Evolutionary conservation across 305 asterid species (phyloP).

Genomic region (Fraxinus paxiana): DNA sequence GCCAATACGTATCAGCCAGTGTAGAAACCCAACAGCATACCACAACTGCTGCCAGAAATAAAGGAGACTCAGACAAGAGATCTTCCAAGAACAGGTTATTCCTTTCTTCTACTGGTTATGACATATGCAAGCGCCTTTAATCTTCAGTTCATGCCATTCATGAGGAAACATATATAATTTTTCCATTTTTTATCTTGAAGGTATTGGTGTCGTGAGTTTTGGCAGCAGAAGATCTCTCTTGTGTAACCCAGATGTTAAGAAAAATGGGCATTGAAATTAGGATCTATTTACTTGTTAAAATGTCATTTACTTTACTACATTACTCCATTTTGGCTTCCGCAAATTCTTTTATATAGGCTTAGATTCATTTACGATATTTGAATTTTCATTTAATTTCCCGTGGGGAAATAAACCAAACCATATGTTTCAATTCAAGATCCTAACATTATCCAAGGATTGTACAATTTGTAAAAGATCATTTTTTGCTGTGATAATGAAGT

Average conservation of each 20-base stretch:
- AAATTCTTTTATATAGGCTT: neutral
- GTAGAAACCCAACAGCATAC: constrained; percentile 41
- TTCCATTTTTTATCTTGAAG: neutral
- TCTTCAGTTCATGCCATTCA: constrained; percentile 3
- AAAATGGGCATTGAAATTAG: neutral
- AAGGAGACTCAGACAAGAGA: constrained; percentile 40
- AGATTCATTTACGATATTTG: neutral
- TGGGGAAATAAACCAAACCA: neutral
- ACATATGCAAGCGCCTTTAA: neutral
- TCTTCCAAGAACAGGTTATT: constrained; percentile 50
- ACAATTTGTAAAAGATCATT: neutral
- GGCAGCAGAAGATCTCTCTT: neutral
- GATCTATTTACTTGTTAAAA: neutral
- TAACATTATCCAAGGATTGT: neutral
- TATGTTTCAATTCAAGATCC: neutral
- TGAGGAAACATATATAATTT: constrained; percentile 5
- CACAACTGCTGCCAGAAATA: constrained; percentile 34
- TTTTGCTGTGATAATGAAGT: neutral
- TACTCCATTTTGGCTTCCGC: neutral
- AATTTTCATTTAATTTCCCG: neutral
- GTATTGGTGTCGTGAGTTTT: neutral
- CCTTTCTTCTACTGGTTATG: neutral
- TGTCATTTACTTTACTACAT: neutral
- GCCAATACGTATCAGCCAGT: constrained; percentile 46
- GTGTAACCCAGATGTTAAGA: neutral